Percentiles rank a stretch among this genome's conserved stretches.
Conservation (phyloP, 2,329 filamentous ascomycete species). For the Cercospora brassicicola region DNA sequence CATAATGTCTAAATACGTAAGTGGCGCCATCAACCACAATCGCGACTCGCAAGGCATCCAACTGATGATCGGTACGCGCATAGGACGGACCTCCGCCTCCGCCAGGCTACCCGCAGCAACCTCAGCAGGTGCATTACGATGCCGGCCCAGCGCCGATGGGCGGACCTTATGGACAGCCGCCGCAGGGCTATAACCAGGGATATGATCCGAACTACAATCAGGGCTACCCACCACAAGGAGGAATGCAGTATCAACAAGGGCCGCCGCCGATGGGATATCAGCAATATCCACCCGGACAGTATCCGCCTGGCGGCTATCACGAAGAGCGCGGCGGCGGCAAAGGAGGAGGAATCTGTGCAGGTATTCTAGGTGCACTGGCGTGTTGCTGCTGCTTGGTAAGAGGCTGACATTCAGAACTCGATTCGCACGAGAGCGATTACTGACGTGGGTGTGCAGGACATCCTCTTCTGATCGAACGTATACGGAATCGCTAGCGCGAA, state of each 20-base stretch:
- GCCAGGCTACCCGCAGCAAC: constrained; percentile 31
- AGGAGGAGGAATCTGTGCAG: constrained; percentile 43
- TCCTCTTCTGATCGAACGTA: neutral
- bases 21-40: constrained; percentile 1
- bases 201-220: constrained; percentile 7
- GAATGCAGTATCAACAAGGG: constrained; percentile 34
- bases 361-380: constrained; percentile 35
- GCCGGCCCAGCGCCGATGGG: constrained; percentile 18
- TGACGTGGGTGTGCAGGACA: neutral
- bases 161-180: constrained; percentile 18
- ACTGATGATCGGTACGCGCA: neutral
- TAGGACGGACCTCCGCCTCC: constrained; percentile 27
- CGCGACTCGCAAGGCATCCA: neutral
- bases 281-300: constrained; percentile 5
- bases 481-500: neutral
- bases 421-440: neutral
- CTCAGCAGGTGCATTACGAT: constrained; percentile 27
- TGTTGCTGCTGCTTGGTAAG: constrained; percentile 52
- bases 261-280: constrained; percentile 43
- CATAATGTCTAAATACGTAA: constrained; percentile 12
- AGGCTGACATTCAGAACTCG: neutral
- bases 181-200: constrained; percentile 9
- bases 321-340: constrained; percentile 37
- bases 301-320: constrained; percentile 27
- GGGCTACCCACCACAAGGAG: constrained; percentile 33